These are phyloP conservation scores for Xylaria sp. DNA, from an alignment of 2,329 filamentous ascomycete genomes.

Conservation along the genomic window DNA sequence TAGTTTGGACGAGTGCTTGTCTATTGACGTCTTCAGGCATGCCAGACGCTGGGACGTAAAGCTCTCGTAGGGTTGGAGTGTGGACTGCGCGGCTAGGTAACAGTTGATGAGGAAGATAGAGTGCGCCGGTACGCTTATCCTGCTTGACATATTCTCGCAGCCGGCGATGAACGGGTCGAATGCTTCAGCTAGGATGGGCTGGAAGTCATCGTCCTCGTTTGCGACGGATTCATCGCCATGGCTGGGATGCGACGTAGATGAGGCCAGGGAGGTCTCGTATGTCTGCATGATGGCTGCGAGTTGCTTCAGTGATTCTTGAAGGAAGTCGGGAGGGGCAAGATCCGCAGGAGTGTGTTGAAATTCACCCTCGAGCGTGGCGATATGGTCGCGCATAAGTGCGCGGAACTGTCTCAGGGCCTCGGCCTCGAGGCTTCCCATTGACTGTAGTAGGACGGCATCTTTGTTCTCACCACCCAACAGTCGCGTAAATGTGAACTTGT, in stretches of 20 bases:
- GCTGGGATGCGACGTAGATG: constrained; percentile 21
- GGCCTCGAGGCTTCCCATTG: constrained; percentile 63
- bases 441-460: constrained; percentile 63
- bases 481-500: constrained; percentile 76
- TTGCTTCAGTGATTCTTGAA: constrained; percentile 73
- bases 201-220: constrained; percentile 63
- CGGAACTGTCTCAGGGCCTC: constrained; percentile 80
- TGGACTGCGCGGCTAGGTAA: constrained; percentile 51
- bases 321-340: constrained; percentile 71
- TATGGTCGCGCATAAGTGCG: constrained; percentile 72
- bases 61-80: constrained; percentile 49
- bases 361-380: constrained; percentile 67
- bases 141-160: constrained; percentile 63
- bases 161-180: constrained; percentile 79
- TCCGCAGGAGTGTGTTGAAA: constrained; percentile 66
- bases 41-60: constrained; percentile 57
- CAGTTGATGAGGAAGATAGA: constrained; percentile 73
- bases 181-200: constrained; percentile 68
- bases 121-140: constrained; percentile 50
- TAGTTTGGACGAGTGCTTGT: constrained; percentile 52
- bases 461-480: constrained; percentile 53
- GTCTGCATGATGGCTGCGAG: constrained; percentile 76
- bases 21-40: constrained; percentile 53
- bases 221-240: constrained; percentile 29
- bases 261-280: constrained; percentile 73